Percentiles rank a stretch among this genome's conserved stretches.
Evolutionary conservation across 1,139 yeast genomes (phyloP).

Genomic region (Hansenula sp.): DNA sequence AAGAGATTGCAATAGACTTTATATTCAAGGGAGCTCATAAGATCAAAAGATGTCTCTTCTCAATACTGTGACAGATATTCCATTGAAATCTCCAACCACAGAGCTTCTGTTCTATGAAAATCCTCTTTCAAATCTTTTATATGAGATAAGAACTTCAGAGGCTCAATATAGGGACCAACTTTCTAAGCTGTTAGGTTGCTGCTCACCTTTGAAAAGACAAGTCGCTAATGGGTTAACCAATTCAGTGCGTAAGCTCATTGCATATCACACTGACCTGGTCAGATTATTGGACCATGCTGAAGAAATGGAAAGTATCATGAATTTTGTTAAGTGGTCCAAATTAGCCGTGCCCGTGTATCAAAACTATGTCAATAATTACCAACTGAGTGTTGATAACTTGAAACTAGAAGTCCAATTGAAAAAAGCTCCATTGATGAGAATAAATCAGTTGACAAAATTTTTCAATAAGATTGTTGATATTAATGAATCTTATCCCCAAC

Average conservation of each 20-base stretch:
- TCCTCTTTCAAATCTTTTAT: background rate
- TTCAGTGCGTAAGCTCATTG: constrained; percentile 11
- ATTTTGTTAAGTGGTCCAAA: constrained; percentile 12
- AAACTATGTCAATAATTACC: constrained; percentile 30
- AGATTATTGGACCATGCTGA: constrained; percentile 6
- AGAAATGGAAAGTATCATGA: constrained; percentile 1
- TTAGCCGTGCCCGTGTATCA: constrained; percentile 21
- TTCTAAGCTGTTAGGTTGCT: constrained; percentile 4
- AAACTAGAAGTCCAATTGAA: constrained; percentile 31
- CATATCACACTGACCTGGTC: constrained; percentile 11
- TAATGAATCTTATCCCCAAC: background rate
- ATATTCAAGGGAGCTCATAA: background rate
- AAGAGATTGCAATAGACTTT: too few relatives aligned
- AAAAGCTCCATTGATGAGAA: constrained; percentile 37
- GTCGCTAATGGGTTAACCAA: constrained; percentile 5
- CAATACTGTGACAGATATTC: background rate
- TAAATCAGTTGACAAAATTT: constrained; percentile 30
- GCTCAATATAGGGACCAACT: constrained; percentile 4
- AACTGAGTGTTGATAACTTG: constrained; percentile 28
- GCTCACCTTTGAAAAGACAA: constrained; percentile 4
- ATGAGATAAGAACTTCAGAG: constrained; percentile 2
- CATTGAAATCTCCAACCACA: constrained; percentile 1
- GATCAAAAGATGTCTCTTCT: background rate
- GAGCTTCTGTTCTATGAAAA: background rate
- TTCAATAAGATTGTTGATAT: constrained; percentile 11